These are phyloP conservation scores for Adansonia grandidieri DNA, from an alignment of 441 rosid species.

Conservation along the genomic window DNA sequence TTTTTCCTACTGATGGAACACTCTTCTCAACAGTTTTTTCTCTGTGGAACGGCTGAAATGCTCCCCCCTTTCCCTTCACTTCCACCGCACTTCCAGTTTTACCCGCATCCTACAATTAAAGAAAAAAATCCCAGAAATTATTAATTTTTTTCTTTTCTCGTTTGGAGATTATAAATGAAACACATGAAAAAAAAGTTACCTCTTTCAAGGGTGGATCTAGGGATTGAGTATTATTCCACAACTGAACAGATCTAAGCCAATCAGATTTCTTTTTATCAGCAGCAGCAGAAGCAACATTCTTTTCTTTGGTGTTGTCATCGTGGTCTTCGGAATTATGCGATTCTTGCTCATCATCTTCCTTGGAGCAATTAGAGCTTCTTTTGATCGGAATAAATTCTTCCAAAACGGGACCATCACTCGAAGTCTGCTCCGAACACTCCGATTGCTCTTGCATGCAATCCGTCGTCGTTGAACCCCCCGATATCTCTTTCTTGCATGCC, in stretches of 20 bases:
- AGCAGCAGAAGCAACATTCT: slow-evolving; percentile 32
- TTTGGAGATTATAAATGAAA: neutral
- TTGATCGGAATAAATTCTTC: slow-evolving; percentile 88
- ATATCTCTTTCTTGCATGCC: slow-evolving; percentile 67
- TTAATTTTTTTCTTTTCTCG: neutral
- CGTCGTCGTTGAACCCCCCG: slow-evolving; percentile 59
- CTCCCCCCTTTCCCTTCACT: slow-evolving; percentile 73
- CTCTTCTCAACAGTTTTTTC: slow-evolving; percentile 46
- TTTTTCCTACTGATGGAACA: slow-evolving; percentile 32
- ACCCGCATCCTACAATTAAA: slow-evolving; percentile 44
- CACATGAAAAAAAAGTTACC: slow-evolving; percentile 32
- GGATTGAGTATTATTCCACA: slow-evolving; percentile 68
- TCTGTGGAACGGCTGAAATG: slow-evolving; percentile 63
- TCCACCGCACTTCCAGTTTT: slow-evolving; percentile 57
- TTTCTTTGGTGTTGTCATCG: slow-evolving; percentile 19
- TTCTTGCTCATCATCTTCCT: slow-evolving; percentile 53
- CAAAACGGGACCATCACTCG: slow-evolving; percentile 61
- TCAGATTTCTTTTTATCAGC: slow-evolving; percentile 61
- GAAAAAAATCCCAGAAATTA: neutral
- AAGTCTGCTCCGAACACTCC: slow-evolving; percentile 83
- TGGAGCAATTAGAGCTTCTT: slow-evolving; percentile 35
- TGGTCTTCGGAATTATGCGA: slow-evolving; percentile 35
- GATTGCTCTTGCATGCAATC: slow-evolving; percentile 56
- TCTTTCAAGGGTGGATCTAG: slow-evolving; percentile 53
- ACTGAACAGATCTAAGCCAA: slow-evolving; percentile 98